These are phyloP conservation scores for Colletotrichum paranaense DNA, from an alignment of 2,329 filamentous ascomycete species.

Conservation along the genomic window DNA sequence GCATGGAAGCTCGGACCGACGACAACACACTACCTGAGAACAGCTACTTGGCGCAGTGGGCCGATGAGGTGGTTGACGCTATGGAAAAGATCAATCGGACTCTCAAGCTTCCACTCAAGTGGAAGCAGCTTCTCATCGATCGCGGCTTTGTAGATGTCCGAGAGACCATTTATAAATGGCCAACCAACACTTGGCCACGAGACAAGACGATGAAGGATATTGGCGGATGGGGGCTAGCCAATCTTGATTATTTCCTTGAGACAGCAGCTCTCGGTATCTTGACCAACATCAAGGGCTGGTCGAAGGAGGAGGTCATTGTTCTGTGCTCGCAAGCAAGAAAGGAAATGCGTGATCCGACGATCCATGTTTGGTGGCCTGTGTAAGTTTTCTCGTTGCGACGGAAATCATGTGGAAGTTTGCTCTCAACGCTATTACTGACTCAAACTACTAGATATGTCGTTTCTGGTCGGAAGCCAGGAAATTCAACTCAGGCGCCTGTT, in stretches of 20 bases:
- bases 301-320: slow-evolving; percentile 42
- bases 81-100: slow-evolving; percentile 44
- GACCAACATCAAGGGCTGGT: slow-evolving; percentile 51
- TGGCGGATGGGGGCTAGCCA: slow-evolving; percentile 45
- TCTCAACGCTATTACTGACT: not conserved
- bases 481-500: not conserved
- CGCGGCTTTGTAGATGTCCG: slow-evolving; percentile 49
- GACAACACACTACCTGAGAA: slow-evolving; percentile 45
- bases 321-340: slow-evolving; percentile 39
- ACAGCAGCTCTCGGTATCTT: slow-evolving; percentile 49
- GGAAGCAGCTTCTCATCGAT: slow-evolving; percentile 42
- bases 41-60: slow-evolving; percentile 47
- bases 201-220: slow-evolving; percentile 48
- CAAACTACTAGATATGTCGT: slow-evolving; percentile 6
- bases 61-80: slow-evolving; percentile 44
- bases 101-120: slow-evolving; percentile 41
- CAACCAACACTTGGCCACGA: slow-evolving; percentile 50
- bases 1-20: slow-evolving; percentile 43
- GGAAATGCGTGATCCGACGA: slow-evolving; percentile 39
- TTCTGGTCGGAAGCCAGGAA: slow-evolving; percentile 7
- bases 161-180: slow-evolving; percentile 47
- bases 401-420: too few relatives aligned
- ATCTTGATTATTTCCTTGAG: slow-evolving; percentile 46
- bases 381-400: not conserved
- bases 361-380: slow-evolving; percentile 42